These are phyloP conservation scores for Torulaspora globosa DNA, from an alignment of 1,139 yeast species.

Conservation along the genomic window DNA sequence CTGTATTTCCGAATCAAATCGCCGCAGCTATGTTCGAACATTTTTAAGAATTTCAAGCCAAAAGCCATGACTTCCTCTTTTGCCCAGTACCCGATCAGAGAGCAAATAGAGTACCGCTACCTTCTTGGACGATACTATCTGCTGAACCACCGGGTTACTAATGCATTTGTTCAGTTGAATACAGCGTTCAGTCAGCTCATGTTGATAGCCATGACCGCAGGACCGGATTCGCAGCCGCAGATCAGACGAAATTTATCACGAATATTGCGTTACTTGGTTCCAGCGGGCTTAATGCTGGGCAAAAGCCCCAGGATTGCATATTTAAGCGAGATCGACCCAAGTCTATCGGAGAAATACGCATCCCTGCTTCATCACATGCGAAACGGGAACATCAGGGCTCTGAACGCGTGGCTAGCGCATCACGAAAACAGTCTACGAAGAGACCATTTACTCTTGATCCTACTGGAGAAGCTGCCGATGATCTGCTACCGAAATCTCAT, in stretches of 20 bases:
- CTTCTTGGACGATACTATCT: conserved; percentile 34
- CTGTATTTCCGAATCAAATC: conserved; percentile 34
- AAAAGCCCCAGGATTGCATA: conserved; percentile 26
- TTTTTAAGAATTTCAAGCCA: conserved; percentile 36
- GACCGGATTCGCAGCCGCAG: conserved; percentile 10
- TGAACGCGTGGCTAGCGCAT: conserved; percentile 30
- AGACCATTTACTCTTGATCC: conserved; percentile 22
- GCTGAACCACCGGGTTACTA: conserved; percentile 30
- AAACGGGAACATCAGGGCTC: conserved; percentile 26
- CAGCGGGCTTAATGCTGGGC: conserved; percentile 32
- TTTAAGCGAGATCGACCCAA: conserved; percentile 18
- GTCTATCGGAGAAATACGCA: conserved; percentile 20
- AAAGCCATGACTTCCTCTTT: conserved; percentile 31
- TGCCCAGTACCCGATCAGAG: conserved; percentile 27
- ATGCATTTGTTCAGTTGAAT: conserved; percentile 34
- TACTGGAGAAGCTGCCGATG: conserved; percentile 34
- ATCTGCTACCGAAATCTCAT: conserved; percentile 31
- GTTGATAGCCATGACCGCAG: conserved; percentile 8
- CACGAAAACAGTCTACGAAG: conserved; percentile 24
- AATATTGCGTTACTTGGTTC: conserved; percentile 28
- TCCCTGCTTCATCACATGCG: conserved; percentile 19
- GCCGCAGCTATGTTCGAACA: conserved; percentile 36
- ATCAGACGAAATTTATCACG: conserved; percentile 25
- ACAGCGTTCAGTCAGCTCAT: conserved; percentile 23
- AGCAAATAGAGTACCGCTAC: conserved; percentile 35